Conservation (phyloP, 345 rosid species). For the Euphorbia lathyris region DNA sequence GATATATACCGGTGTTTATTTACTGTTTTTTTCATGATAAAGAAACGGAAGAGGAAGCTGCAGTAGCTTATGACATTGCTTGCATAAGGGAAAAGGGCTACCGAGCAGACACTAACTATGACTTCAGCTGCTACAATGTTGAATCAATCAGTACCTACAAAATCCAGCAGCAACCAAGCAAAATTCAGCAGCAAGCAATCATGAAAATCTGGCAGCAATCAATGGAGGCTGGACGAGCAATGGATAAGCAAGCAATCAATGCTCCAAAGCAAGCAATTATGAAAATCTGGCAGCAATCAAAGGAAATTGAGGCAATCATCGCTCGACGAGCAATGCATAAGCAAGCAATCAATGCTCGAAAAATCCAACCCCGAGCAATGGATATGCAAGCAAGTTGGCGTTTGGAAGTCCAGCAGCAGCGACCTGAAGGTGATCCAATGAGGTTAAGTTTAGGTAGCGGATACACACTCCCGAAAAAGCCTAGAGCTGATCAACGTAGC, state of each 20-base stretch:
- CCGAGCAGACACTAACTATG: conserved; percentile 29
- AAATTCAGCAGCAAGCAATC: neutral
- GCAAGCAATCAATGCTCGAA: neutral
- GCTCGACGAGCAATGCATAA: neutral
- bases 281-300: too few relatives aligned
- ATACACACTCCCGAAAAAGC: neutral
- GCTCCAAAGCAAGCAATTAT: too few relatives aligned
- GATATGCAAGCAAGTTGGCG: neutral
- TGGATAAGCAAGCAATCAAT: too few relatives aligned
- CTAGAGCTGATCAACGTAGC: neutral
- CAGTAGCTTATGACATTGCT: conserved; percentile 35
- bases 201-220: too few relatives aligned
- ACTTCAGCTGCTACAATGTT: conserved; percentile 18
- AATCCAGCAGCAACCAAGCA: neutral
- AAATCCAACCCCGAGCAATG: neutral
- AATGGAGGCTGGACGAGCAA: too few relatives aligned
- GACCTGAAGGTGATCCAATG: neutral
- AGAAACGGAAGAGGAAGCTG: conserved; percentile 39
- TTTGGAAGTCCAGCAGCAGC: neutral
- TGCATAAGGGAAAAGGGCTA: conserved; percentile 24
- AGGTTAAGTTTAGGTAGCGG: neutral
- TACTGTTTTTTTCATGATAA: neutral
- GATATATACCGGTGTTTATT: too few relatives aligned
- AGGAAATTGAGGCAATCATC: neutral
- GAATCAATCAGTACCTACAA: neutral